Base-by-base conservation (phyloP, 352 stramenopile genomes). In the Pythium myriotylum region DNA sequence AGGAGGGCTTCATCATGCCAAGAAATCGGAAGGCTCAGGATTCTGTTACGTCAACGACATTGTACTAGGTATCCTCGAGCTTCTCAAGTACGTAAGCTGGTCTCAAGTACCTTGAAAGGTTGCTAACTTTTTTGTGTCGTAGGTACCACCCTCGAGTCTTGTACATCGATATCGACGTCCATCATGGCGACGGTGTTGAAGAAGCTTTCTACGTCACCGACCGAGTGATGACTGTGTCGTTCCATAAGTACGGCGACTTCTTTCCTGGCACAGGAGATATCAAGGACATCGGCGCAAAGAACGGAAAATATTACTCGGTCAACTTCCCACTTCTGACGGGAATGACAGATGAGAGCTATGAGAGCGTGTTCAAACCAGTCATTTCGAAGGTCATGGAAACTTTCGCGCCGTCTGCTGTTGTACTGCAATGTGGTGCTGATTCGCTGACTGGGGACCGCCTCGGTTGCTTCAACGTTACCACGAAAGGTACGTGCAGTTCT, bases 101-200 rank as follows among this genome's bases (percentile, higher is more conserved):
- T n/a, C n/a, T n/a, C n/a, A n/a, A n/a, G n/a, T n/a, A n/a, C n/a
- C n/a, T n/a, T n/a, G n/a, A n/a, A n/a, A 20, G 20, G 14, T n/a
- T 39, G 8, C 32, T 0, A 7, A 24, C 35, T 9, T 32, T 5
- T 41, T 40, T 24, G 19, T 17, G 22, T 17, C 27, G 3, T 45
- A 74, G 70, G 41, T 86, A 88, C 48, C 96, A 99, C 73, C 83
- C 94, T 6, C 78, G 97, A 14, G 97, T 99, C 17, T 72, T 99
- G 12, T 99, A 99, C 77, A 98, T 99, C 76, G 97, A 99, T 72
- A 99, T 99, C 76, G 97, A 99, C 73, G 95, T 99, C 13, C 97
- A 99, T 72, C 97, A 99, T 67, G 97, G 97, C 32, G 97, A 99
- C 73, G 97, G 97, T 19, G 97, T 99, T 12, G 79, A 98, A 95